These are phyloP conservation scores for Lotmaria passim DNA, from an alignment of 208 protist species.

Conservation along the genomic window DNA sequence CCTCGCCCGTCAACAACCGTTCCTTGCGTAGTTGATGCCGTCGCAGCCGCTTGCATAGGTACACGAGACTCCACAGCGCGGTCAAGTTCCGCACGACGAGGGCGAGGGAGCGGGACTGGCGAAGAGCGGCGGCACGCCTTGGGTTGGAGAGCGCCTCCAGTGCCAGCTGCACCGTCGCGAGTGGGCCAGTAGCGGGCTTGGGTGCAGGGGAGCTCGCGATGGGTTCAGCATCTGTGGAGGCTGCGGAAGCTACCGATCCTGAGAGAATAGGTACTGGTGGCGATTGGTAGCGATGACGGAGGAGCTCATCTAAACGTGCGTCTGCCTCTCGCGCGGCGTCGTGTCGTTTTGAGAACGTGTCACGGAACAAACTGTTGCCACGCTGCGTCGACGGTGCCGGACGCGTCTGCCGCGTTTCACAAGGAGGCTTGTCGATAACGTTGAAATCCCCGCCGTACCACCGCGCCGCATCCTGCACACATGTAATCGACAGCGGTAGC, in stretches of 20 bases:
- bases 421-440: neutral
- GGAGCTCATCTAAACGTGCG: slow-evolving; percentile 22
- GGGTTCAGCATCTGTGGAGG: neutral
- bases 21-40: slow-evolving; percentile 26
- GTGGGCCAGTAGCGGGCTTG: slow-evolving; percentile 4
- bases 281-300: slow-evolving; percentile 17
- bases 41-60: slow-evolving; percentile 31
- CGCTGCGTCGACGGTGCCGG: neutral
- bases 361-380: neutral
- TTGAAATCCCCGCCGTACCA: slow-evolving; percentile 31
- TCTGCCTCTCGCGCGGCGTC: neutral
- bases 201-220: neutral
- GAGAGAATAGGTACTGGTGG: too few relatives aligned
- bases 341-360: neutral
- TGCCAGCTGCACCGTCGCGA: slow-evolving; percentile 24
- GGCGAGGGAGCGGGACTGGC: slow-evolving; percentile 22
- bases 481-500: slow-evolving; percentile 11
- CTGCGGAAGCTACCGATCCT: neutral
- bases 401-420: neutral
- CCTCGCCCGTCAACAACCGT: slow-evolving; percentile 12
- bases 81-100: slow-evolving; percentile 23
- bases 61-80: slow-evolving; percentile 31
- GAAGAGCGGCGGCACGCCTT: slow-evolving; percentile 16
- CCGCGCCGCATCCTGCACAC: slow-evolving; percentile 27
- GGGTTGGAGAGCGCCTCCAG: slow-evolving; percentile 24